These are phyloP conservation scores for Penicillium sp. DNA, from an alignment of 2,329 filamentous ascomycete genomes.

Conservation along the genomic window DNA sequence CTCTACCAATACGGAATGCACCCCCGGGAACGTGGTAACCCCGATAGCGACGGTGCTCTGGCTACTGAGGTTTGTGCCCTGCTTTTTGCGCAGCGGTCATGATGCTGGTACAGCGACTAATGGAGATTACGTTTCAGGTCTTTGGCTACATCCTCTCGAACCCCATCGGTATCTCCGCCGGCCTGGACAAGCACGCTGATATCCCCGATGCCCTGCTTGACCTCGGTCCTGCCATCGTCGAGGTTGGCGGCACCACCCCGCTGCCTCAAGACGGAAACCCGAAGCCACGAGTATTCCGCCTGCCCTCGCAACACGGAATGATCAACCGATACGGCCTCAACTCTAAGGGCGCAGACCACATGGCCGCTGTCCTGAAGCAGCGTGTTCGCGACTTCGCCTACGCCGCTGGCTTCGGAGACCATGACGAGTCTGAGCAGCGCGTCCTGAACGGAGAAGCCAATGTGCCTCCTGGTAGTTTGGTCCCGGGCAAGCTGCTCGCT, in stretches of 20 bases:
- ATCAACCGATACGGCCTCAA: conserved; percentile 97
- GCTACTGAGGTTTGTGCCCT: conserved; percentile 47
- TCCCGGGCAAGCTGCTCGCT: conserved; percentile 72
- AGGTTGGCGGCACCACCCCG: conserved; percentile 88
- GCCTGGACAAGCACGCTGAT: conserved; percentile 91
- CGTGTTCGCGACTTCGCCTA: conserved; percentile 76
- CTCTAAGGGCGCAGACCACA: conserved; percentile 81
- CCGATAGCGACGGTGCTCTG: conserved; percentile 54
- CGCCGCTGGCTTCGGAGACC: conserved; percentile 63
- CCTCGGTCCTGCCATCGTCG: conserved; percentile 80
- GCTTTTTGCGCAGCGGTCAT: not conserved
- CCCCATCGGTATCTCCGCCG: conserved; percentile 91
- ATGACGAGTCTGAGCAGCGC: conserved; percentile 63
- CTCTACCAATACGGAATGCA: conserved; percentile 75
- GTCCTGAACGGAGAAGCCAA: conserved; percentile 74
- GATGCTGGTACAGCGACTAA: not conserved
- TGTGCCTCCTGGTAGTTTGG: conserved; percentile 80
- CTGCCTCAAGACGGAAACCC: conserved; percentile 86
- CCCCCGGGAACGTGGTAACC: conserved; percentile 74
- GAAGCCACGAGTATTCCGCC: conserved; percentile 80
- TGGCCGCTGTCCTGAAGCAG: conserved; percentile 75
- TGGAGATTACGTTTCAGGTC: conserved; percentile 48
- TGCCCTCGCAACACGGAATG: conserved; percentile 79
- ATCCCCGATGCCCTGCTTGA: conserved; percentile 82
- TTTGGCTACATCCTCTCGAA: conserved; percentile 78